These are phyloP conservation scores for Rhynchosporium secalis DNA, from an alignment of 2,329 filamentous ascomycete species.

Conservation along the genomic window DNA sequence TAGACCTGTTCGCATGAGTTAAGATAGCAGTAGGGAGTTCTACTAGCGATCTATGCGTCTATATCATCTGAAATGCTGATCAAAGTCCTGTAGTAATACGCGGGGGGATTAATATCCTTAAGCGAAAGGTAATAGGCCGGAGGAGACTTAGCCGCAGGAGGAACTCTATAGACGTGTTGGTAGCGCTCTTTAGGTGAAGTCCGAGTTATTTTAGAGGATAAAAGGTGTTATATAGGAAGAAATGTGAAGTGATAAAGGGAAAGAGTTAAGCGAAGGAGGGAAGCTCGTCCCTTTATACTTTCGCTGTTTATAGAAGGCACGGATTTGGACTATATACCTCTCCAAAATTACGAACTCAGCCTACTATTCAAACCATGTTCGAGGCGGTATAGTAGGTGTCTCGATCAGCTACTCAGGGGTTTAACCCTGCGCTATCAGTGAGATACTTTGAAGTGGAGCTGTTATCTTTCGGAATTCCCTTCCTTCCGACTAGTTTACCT, in stretches of 20 bases:
- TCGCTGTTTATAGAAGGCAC: background rate
- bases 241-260: background rate
- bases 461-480: constrained; percentile 1
- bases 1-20: constrained; percentile 6
- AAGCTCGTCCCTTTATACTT: constrained; percentile 7
- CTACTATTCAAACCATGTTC: background rate
- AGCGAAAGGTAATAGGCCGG: background rate
- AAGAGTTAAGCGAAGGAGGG: background rate
- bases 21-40: constrained; percentile 1
- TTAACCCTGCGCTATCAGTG: background rate
- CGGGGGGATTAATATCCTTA: background rate
- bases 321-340: background rate
- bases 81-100: background rate
- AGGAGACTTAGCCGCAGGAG: background rate
- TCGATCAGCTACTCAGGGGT: constrained; percentile 6
- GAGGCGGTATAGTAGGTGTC: background rate
- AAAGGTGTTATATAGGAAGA: background rate
- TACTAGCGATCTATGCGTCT: background rate
- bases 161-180: background rate
- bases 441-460: constrained; percentile 5
- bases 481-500: background rate
- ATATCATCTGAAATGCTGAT: background rate
- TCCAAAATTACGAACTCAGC: constrained; percentile 1
- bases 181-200: background rate
- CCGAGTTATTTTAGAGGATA: background rate